Conservation (phyloP, 1,284 basidiomycete species). For the Leccinum fuscescens region DNA sequence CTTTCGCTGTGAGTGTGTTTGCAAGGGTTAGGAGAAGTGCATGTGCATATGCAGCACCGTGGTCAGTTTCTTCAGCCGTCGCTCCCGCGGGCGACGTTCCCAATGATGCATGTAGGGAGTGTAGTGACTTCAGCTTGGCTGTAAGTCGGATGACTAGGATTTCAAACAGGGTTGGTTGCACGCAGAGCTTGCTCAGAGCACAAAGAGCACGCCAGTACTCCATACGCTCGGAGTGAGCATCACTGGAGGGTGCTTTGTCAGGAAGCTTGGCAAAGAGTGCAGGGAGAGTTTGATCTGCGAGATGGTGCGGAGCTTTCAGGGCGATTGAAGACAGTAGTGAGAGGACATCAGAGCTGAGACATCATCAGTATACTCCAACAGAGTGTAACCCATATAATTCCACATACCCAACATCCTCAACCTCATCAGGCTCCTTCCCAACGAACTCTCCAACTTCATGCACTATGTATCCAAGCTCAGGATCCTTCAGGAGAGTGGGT, state of each 20-base stretch:
- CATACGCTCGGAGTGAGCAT: constrained; percentile 55
- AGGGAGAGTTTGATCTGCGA: constrained; percentile 79
- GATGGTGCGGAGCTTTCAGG: constrained; percentile 56
- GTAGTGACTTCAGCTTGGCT: constrained; percentile 76
- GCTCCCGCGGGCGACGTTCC: constrained; percentile 6
- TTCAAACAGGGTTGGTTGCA: constrained; percentile 79
- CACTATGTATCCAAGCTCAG: constrained; percentile 80
- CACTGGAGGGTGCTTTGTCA: constrained; percentile 56
- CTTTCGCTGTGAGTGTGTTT: constrained; percentile 66
- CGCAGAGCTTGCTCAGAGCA: constrained; percentile 74
- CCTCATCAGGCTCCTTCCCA: constrained; percentile 53
- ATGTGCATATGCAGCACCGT: constrained; percentile 76
- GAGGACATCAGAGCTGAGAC: constrained; percentile 62
- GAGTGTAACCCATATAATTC: background rate
- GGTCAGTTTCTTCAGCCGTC: constrained; percentile 29
- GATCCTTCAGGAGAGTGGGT: constrained; percentile 57
- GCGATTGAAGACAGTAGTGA: constrained; percentile 71
- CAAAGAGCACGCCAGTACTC: constrained; percentile 71
- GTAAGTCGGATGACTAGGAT: constrained; percentile 77
- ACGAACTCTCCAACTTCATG: constrained; percentile 75
- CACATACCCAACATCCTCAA: constrained; percentile 53
- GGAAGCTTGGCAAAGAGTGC: constrained; percentile 76
- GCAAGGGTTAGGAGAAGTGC: constrained; percentile 73
- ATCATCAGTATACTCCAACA: constrained; percentile 1
- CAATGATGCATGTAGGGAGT: constrained; percentile 36